Evolutionary conservation across 352 stramenopile genomes (phyloP).

Genomic region (Phytophthora sp.): DNA sequence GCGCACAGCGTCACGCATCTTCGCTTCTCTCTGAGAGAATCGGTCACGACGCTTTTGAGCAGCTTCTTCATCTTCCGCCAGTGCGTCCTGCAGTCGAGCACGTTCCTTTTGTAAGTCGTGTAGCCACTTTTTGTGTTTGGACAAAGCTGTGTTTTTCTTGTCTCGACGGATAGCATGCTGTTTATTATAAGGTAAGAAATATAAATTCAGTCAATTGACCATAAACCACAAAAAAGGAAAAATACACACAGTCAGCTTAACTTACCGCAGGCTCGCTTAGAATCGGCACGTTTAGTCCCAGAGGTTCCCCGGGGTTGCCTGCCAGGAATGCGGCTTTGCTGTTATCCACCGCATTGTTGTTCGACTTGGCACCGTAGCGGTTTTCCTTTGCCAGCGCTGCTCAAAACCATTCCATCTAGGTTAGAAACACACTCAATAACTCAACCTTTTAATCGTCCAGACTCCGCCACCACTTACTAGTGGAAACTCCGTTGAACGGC

Average conservation of each 20-base stretch:
- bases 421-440: background rate
- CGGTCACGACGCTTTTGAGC: conserved; percentile 76
- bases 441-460: background rate
- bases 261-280: conserved; percentile 66
- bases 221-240: conserved; percentile 1
- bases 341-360: conserved; percentile 50
- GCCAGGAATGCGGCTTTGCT: conserved; percentile 78
- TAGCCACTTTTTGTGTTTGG: conserved; percentile 94
- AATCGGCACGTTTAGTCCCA: conserved; percentile 86
- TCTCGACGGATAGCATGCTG: conserved; percentile 84
- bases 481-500: conserved; percentile 90
- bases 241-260: conserved; percentile 10
- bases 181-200: background rate
- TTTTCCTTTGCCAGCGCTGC: conserved; percentile 68
- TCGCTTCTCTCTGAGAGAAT: conserved; percentile 79
- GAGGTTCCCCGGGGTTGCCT: conserved; percentile 65
- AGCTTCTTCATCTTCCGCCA: conserved; percentile 74
- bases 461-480: conserved; percentile 46
- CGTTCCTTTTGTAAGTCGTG: conserved; percentile 93
- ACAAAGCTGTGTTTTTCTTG: conserved; percentile 92
- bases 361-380: conserved; percentile 37
- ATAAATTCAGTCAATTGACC: too few relatives aligned
- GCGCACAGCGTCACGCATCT: conserved; percentile 70
- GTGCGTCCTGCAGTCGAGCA: conserved; percentile 77
- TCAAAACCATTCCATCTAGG: conserved; percentile 2